phyloP scores from a whole-genome alignment of 805 yeast genomes.

The Pichia paraexigua region DNA sequence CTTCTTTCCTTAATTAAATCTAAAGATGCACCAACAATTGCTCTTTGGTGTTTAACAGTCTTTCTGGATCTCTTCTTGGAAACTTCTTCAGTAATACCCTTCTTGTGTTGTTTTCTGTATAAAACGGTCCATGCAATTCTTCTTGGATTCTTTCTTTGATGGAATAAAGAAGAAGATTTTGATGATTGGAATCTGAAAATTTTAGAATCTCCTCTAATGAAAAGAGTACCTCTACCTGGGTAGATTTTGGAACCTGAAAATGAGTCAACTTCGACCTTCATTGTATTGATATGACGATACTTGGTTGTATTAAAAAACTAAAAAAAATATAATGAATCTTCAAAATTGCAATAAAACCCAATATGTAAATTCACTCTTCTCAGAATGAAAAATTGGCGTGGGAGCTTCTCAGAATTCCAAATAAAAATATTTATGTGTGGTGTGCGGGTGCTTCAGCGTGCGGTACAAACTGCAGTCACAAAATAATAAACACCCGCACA shows the following conservation, averaged over 20 bases:
- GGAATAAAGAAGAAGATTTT: constrained; percentile 95
- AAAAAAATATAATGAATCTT: not conserved
- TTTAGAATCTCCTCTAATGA: constrained; percentile 99
- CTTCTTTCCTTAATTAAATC: constrained; percentile 98
- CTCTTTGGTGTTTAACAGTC: constrained; percentile 98
- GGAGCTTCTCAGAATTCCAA: not conserved
- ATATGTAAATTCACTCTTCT: not conserved
- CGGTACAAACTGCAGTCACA: not conserved
- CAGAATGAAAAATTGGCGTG: not conserved
- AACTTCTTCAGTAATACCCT: constrained; percentile 98
- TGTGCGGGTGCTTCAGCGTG: not conserved
- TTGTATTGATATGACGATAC: constrained; percentile 26
- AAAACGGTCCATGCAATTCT: constrained; percentile 99
- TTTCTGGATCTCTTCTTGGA: constrained; percentile 96
- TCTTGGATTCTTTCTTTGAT: constrained; percentile 99
- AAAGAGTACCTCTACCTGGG: constrained; percentile 99
- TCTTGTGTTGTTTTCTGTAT: constrained; percentile 99
- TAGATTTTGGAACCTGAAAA: constrained; percentile 99
- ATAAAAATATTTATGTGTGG: not conserved
- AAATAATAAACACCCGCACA: not conserved
- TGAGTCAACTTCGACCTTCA: constrained; percentile 99
- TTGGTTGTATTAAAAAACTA: constrained; percentile 1
- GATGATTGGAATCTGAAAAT: constrained; percentile 98
- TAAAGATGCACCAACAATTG: constrained; percentile 98
- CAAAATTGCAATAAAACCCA: not conserved